Base-by-base conservation (phyloP, 805 yeast genomes). In the Lipomyces mesembrius region DNA sequence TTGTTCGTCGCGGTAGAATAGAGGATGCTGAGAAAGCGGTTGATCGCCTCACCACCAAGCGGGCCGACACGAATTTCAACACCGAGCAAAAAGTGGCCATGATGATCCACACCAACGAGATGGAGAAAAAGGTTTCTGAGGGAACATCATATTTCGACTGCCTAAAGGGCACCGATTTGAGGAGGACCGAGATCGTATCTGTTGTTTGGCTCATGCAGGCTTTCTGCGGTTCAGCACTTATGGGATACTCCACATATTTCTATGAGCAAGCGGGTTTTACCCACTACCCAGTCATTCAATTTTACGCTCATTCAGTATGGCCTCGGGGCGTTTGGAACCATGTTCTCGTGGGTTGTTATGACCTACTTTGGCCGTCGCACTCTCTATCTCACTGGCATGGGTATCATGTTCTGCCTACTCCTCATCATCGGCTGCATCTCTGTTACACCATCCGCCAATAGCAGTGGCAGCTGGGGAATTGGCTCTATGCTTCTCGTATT, bases 401-500 rank as follows among this genome's bases (percentile, higher is more conserved):
- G 35, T 3, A 25, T 43, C 20, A 29, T 66, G 62, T 34, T 51
- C 7, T 11, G 62, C 11, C 22, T 71, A 6, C 49, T 67, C 56
- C 35, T 69, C 17, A 22, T 66, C n/a, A 64, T 69, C 12, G 75
- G 74, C 14, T 51, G 66, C 27, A 51, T 69, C 2, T 67, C 63
- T 2, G 35, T 63, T 17, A 72, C 63, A 22, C 65, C 68, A 34
- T 37, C 9, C 22, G 29, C 37, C 14, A 63, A 64, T 60, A 54
- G 75, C 66, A 77, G 56, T 3, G 46, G 25, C 12, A 34, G 29
- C 17, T 65, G 65, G 65, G 69, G 65, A 2, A 35, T 53, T n/a
- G 88, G 87, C 6, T 74, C 83, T 3, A 75, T 85, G 70, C 75
- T 85, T 60, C 74, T 83, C 72, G 73, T 83, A 14, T 84, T 78